These are phyloP conservation scores for Fusarium lateritium DNA, from an alignment of 2,329 filamentous ascomycete species.

Conservation along the genomic window DNA sequence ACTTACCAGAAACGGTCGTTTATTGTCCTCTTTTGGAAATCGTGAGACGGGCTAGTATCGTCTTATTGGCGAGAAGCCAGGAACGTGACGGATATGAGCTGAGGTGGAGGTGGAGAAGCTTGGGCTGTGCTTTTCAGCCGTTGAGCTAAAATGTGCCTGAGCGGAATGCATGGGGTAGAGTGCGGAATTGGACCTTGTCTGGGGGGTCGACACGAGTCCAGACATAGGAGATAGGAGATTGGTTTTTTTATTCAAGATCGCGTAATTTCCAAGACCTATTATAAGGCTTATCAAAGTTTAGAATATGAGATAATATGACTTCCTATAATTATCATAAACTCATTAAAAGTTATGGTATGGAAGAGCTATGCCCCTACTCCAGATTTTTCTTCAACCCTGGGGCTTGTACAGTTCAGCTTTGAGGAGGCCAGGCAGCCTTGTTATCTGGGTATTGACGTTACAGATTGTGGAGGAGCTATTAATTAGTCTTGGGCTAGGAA, in stretches of 20 bases:
- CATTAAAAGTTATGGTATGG: no score
- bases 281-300: no score
- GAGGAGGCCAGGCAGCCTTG: not conserved
- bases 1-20: not conserved
- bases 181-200: slow-evolving; percentile 15
- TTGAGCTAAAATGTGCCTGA: slow-evolving; percentile 27
- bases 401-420: not conserved
- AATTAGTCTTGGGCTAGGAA: no score
- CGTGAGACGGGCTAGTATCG: not conserved
- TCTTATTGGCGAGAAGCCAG: not conserved
- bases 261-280: no score
- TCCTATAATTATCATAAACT: no score
- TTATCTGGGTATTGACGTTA: not conserved
- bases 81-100: slow-evolving; percentile 15
- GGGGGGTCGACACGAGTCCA: not conserved
- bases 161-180: slow-evolving; percentile 27
- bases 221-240: no score
- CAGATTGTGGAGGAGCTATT: no score
- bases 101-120: slow-evolving; percentile 24
- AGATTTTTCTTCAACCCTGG: no score
- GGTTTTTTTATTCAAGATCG: no score
- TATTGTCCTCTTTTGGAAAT: not conserved
- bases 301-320: no score
- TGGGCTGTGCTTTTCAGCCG: slow-evolving; percentile 33
- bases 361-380: no score